Evolutionary conservation across 2,329 filamentous ascomycete genomes (phyloP).

Genomic region (Cyanodermella asteris): DNA sequence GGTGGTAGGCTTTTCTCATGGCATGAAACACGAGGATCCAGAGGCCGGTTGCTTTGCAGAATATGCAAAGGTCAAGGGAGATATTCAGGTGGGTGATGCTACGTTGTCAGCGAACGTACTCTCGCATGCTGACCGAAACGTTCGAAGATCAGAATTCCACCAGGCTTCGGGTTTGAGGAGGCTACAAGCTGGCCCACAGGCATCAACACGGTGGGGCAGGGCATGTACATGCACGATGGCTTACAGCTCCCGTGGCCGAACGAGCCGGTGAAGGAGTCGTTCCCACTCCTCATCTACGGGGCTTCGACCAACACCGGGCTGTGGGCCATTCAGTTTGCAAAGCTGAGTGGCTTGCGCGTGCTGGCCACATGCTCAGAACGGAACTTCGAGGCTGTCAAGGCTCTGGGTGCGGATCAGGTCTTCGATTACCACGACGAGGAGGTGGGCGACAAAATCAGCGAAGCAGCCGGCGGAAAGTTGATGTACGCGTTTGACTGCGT

Average conservation of each 20-base stretch:
- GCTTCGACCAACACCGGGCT: slow-evolving; percentile 18
- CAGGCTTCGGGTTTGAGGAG: slow-evolving; percentile 27
- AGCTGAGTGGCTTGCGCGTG: slow-evolving; percentile 15
- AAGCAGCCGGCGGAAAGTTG: slow-evolving; percentile 14
- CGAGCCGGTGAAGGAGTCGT: slow-evolving; percentile 10
- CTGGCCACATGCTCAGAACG: slow-evolving; percentile 16
- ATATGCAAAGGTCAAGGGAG: slow-evolving; percentile 29
- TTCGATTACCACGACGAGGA: slow-evolving; percentile 16
- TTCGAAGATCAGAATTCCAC: slow-evolving; percentile 26
- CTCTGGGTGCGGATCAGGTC: slow-evolving; percentile 14
- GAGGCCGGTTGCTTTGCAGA: slow-evolving; percentile 33
- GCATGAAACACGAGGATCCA: slow-evolving; percentile 17
- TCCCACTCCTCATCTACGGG: slow-evolving; percentile 18
- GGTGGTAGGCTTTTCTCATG: slow-evolving; percentile 29
- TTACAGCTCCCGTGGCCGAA: slow-evolving; percentile 12
- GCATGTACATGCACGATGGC: slow-evolving; percentile 17
- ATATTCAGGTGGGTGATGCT: too few species aligned
- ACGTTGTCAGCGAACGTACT: too few species aligned
- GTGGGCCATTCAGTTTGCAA: slow-evolving; percentile 20
- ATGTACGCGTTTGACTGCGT: slow-evolving; percentile 17
- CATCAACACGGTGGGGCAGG: slow-evolving; percentile 28
- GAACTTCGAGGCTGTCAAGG: slow-evolving; percentile 15
- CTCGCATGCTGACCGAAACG: too few species aligned
- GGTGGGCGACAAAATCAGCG: slow-evolving; percentile 12
- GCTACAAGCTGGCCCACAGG: slow-evolving; percentile 31